Conservation (phyloP, 352 stramenopile genomes). For the Thalassiosira exigua region DNA sequence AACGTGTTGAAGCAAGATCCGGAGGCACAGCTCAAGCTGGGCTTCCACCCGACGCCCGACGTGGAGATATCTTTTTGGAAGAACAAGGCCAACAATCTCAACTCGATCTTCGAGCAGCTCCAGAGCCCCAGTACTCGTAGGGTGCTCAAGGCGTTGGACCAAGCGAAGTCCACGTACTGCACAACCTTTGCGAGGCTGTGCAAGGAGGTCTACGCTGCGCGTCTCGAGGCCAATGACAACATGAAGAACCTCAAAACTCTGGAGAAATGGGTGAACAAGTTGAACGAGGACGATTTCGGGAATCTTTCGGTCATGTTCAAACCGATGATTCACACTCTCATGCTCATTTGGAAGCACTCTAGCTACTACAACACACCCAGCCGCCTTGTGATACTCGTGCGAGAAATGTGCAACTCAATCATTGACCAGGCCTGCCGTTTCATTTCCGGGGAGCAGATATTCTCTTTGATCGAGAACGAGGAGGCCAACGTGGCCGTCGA, state of each 20-base stretch:
- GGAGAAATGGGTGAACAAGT: constrained; percentile 95
- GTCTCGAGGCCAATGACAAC: constrained; percentile 97
- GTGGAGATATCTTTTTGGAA: constrained; percentile 98
- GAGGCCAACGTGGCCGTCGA: constrained; percentile 93
- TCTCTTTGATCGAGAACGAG: constrained; percentile 95
- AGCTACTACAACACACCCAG: constrained; percentile 98
- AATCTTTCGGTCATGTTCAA: constrained; percentile 94
- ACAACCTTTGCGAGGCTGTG: constrained; percentile 94
- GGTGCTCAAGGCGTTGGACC: constrained; percentile 93
- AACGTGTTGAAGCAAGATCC: constrained; percentile 98
- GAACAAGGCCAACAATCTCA: constrained; percentile 94
- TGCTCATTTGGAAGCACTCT: constrained; percentile 99
- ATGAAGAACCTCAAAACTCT: constrained; percentile 97
- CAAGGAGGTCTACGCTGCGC: constrained; percentile 96
- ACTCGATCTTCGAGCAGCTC: constrained; percentile 93
- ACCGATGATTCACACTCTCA: constrained; percentile 97
- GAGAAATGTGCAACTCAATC: constrained; percentile 97
- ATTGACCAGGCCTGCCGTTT: constrained; percentile 90
- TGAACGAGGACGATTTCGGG: constrained; percentile 93
- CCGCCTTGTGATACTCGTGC: constrained; percentile 95
- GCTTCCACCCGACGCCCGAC: constrained; percentile 95
- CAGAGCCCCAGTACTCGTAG: constrained; percentile 92
- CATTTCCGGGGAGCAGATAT: constrained; percentile 90
- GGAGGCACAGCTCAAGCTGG: constrained; percentile 94
- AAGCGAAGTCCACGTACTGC: constrained; percentile 95